Base-by-base conservation (phyloP, 805 yeast species). In the Saccharomycopsis olivae region DNA sequence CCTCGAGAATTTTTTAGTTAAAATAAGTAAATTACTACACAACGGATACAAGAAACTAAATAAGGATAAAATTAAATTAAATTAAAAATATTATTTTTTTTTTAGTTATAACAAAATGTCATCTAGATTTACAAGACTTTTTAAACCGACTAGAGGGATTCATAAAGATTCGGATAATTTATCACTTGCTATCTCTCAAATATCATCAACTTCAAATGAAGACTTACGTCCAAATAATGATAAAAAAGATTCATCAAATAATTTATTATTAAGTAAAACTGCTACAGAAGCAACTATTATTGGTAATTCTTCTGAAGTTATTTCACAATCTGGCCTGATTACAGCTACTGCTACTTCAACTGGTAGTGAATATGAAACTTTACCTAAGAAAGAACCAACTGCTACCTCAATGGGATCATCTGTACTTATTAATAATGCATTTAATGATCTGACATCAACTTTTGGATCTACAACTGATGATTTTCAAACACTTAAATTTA, bases 81-180 rank as follows among this genome's bases (percentile, higher is more conserved):
- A n/a, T n/a, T n/a, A n/a, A n/a, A n/a, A n/a, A n/a, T n/a, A n/a
- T n/a, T n/a, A n/a, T n/a, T n/a, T n/a, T n/a, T n/a, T n/a, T n/a
- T n/a, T n/a, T n/a, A n/a, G n/a, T n/a, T n/a, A n/a, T n/a, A n/a
- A n/a, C n/a, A n/a, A n/a, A 2, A 43, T 43, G 47, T 43, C 47
- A 16, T 42, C 46, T 13, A 29, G 47, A 19, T 45, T 45, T 34
- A 45, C 47, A 17, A 38, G 48, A 20, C 23, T 45, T 11, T 45
- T 45, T 33, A 45, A 45, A 33, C 43, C 46, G 2, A 31, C 39
- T 28, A 41, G 40, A 29, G 14, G 29, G 8, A 11, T 15, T 13
- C 11, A 16, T 15, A 41, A 33, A 9, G 47, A 45, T 23, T 29
- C 36, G 19, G 48, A 45, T 24, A 34, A 25, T 17, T 42, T 30